phyloP scores from a whole-genome alignment of 2,329 filamentous ascomycete genomes.

The Microdochium nivale region DNA sequence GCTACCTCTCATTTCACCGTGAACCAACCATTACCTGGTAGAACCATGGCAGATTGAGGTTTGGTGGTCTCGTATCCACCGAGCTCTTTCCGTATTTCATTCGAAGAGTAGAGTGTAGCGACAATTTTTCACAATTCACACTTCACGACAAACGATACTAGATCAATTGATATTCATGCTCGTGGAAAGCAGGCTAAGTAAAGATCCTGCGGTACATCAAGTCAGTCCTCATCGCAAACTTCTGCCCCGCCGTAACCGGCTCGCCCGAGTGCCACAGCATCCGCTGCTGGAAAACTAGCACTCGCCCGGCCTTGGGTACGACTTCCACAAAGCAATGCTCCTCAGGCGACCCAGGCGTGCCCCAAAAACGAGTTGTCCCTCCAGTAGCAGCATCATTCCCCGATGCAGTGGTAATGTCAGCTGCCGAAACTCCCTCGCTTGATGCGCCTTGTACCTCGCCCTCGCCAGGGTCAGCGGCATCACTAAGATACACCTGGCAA shows the following conservation, averaged over 20 bases:
- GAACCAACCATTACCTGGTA: too few relatives aligned
- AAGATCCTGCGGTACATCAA: constrained; percentile 17
- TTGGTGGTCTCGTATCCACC: too few relatives aligned
- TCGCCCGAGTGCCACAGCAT: constrained; percentile 23
- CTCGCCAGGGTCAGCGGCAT: constrained; percentile 8
- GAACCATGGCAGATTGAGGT: too few relatives aligned
- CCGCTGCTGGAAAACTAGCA: constrained; percentile 21
- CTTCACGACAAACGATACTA: too few relatives aligned
- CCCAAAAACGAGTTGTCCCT: constrained; percentile 12
- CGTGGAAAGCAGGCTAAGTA: too few relatives aligned
- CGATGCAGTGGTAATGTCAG: neutral
- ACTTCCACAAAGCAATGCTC: constrained; percentile 16
- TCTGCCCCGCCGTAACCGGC: constrained; percentile 18
- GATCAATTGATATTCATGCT: too few relatives aligned
- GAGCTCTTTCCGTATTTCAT: too few relatives aligned
- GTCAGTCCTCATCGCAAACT: constrained; percentile 20
- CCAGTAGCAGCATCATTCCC: constrained; percentile 7
- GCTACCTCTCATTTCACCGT: too few relatives aligned
- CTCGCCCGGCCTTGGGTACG: constrained; percentile 17
- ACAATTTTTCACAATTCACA: too few relatives aligned
- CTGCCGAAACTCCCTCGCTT: neutral
- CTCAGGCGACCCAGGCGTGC: neutral
- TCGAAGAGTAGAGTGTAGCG: too few relatives aligned
- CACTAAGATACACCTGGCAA: constrained; percentile 19
- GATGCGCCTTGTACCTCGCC: constrained; percentile 11